These are phyloP conservation scores for Pseudophaeomoniella oleicola DNA, from an alignment of 2,329 filamentous ascomycete species.

Conservation along the genomic window DNA sequence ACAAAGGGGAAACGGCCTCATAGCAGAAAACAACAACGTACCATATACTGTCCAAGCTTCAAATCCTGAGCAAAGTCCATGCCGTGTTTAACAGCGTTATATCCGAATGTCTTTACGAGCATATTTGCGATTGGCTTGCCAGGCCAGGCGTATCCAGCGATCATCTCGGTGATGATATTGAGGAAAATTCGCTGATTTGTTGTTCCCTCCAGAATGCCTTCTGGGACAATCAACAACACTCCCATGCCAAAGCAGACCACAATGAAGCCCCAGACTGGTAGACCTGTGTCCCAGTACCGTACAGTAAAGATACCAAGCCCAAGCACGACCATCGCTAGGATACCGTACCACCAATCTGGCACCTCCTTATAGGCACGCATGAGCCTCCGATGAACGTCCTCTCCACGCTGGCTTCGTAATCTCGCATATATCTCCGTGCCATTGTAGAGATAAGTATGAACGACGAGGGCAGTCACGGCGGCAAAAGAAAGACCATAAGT, in stretches of 20 bases:
- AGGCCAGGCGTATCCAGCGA: conserved; percentile 59
- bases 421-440: conserved; percentile 19
- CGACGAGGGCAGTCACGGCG: conserved; percentile 18
- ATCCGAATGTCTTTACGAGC: conserved; percentile 64
- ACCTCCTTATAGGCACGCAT: conserved; percentile 50
- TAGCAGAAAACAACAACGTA: conserved; percentile 6
- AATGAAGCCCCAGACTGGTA: conserved; percentile 60
- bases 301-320: conserved; percentile 18
- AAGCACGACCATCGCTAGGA: conserved; percentile 17
- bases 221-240: conserved; percentile 18
- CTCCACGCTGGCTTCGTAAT: conserved; percentile 23
- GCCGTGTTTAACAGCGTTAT: conserved; percentile 53
- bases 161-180: conserved; percentile 60
- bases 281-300: conserved; percentile 47
- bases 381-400: conserved; percentile 46
- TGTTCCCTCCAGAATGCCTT: conserved; percentile 41
- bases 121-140: conserved; percentile 55
- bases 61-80: conserved; percentile 52
- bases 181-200: conserved; percentile 52
- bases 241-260: conserved; percentile 40
- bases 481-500: conserved; percentile 23
- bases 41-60: conserved; percentile 29
- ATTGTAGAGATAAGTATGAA: conserved; percentile 20
- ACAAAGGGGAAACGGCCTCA: conserved; percentile 11
- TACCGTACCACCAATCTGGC: conserved; percentile 46